A percentile compares a stretch with the other conserved stretches of the same genome.
Conservation (phyloP, 2,329 filamentous ascomycete genomes). For the Monosporascus sp. region DNA sequence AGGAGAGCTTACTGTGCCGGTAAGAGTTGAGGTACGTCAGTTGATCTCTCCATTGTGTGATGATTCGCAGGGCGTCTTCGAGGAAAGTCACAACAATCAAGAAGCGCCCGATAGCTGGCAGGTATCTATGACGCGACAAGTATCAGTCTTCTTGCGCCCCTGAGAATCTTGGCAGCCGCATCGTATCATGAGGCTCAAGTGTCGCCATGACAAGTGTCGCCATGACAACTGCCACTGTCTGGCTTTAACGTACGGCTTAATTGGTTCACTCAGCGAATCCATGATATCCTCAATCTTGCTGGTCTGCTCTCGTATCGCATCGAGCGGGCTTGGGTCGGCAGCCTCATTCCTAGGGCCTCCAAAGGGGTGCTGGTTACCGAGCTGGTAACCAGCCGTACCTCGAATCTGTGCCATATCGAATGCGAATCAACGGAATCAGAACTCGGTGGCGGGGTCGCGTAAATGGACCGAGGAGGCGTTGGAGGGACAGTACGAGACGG, state of each 20-base stretch:
- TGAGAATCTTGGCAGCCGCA: not conserved
- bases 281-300: slow-evolving; percentile 97
- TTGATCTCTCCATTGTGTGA: slow-evolving; percentile 97
- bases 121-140: slow-evolving; percentile 55
- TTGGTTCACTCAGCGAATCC: slow-evolving; percentile 79
- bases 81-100: slow-evolving; percentile 97
- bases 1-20: slow-evolving; percentile 69
- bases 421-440: not conserved
- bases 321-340: slow-evolving; percentile 71
- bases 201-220: not conserved
- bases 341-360: slow-evolving; percentile 56
- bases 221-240: not conserved
- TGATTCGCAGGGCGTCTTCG: slow-evolving; percentile 90
- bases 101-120: slow-evolving; percentile 93
- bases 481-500: not conserved
- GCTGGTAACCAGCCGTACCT: slow-evolving; percentile 75
- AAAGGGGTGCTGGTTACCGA: slow-evolving; percentile 69
- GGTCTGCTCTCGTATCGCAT: slow-evolving; percentile 87
- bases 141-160: slow-evolving; percentile 10
- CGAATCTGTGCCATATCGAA: slow-evolving; percentile 41
- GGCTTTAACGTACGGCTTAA: slow-evolving; percentile 75
- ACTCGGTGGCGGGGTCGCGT: not conserved
- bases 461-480: not conserved
- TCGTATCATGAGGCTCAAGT: not conserved
- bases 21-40: slow-evolving; percentile 89